A percentile compares a stretch with the other conserved stretches of the same genome.
phyloP scores from a whole-genome alignment of 2,329 filamentous ascomycete species.

The Ilyonectria sp. region DNA sequence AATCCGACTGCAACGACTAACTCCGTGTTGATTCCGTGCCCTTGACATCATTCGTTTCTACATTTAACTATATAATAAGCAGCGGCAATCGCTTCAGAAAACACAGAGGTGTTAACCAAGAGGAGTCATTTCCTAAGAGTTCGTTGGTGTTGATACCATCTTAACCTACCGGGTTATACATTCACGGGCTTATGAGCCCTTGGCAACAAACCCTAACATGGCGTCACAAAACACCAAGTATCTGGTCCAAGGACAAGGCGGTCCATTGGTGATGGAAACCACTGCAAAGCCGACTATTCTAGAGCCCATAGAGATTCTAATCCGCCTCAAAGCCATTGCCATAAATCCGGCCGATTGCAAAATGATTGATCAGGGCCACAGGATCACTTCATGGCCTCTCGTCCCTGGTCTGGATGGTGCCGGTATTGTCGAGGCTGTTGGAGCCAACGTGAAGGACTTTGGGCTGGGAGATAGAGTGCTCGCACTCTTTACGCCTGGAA shows the following conservation, averaged over 20 bases:
- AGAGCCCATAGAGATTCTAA: not conserved
- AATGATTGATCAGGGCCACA: constrained; percentile 15
- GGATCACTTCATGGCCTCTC: constrained; percentile 10
- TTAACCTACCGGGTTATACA: no score
- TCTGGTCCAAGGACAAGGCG: constrained; percentile 13
- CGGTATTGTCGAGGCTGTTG: constrained; percentile 5
- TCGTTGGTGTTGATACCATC: no score
- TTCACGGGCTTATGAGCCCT: no score
- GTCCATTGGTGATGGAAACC: not conserved
- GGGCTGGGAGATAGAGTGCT: not conserved
- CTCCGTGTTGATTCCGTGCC: not conserved
- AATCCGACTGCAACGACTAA: not conserved
- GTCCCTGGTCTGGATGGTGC: constrained; percentile 10
- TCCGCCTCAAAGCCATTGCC: constrained; percentile 8
- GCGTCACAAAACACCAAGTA: not conserved
- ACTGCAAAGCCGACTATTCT: not conserved
- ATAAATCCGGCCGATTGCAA: constrained; percentile 21
- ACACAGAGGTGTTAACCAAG: not conserved
- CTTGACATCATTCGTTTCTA: not conserved
- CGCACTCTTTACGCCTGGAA: constrained; percentile 5
- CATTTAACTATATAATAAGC: no score
- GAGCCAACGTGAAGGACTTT: not conserved
- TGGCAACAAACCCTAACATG: not conserved
- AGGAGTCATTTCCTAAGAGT: no score
- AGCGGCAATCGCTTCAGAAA: not conserved